phyloP scores from a whole-genome alignment of 768 basidiomycete species.

The Lenzites betulinus region DNA sequence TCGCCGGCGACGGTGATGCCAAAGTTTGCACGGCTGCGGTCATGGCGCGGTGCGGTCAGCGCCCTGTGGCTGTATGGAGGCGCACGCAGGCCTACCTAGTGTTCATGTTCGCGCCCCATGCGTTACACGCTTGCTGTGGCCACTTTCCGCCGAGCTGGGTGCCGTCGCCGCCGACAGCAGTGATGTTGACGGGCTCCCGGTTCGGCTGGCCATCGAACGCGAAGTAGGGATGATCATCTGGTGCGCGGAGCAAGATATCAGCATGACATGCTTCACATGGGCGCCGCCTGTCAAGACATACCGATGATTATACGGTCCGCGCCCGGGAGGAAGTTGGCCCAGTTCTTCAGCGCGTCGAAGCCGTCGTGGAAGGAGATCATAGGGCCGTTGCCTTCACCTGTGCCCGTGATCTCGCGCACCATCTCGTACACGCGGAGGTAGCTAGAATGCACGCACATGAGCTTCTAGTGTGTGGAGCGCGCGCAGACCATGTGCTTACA shows the following conservation, averaged over 20 bases:
- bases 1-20: constrained; percentile 76
- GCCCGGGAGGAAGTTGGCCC: constrained; percentile 41
- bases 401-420: constrained; percentile 72
- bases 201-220: constrained; percentile 35
- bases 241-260: background rate
- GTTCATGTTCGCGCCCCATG: constrained; percentile 49
- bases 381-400: constrained; percentile 60
- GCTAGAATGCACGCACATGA: constrained; percentile 43
- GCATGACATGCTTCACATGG: background rate
- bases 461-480: constrained; percentile 31
- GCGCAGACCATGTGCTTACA: constrained; percentile 49
- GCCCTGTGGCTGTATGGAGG: background rate
- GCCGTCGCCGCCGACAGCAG: constrained; percentile 34
- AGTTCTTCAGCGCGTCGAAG: constrained; percentile 49
- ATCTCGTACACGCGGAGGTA: constrained; percentile 59
- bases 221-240: constrained; percentile 47
- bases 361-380: constrained; percentile 54
- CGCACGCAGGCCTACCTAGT: constrained; percentile 34
- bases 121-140: constrained; percentile 39
- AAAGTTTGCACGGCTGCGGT: constrained; percentile 47
- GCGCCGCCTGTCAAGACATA: constrained; percentile 24
- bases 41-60: constrained; percentile 40
- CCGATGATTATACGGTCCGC: constrained; percentile 47
- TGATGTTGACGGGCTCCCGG: constrained; percentile 36
- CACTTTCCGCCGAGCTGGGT: constrained; percentile 29